Conservation (phyloP, 805 yeast species). For the Wickerhamiella musiphila region DNA sequence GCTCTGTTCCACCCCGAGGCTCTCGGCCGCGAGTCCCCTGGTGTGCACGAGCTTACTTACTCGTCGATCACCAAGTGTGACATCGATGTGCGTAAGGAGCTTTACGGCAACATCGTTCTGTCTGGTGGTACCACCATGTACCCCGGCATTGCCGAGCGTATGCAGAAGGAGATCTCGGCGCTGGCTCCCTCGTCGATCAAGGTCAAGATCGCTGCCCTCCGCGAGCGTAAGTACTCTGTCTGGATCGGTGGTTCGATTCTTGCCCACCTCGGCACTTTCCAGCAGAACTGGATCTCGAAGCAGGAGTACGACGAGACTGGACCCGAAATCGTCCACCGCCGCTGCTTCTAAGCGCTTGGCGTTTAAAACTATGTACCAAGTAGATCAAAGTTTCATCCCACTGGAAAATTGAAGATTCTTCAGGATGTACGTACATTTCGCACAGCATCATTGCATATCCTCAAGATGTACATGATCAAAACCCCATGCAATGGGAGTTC, state of each 20-base stretch:
- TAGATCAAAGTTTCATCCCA: no score
- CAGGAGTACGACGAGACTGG: slow-evolving; percentile 99
- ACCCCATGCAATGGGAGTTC: no score
- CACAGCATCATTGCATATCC: no score
- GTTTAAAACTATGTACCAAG: no score
- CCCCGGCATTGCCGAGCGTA: slow-evolving; percentile 99
- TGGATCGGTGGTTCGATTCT: slow-evolving; percentile 99
- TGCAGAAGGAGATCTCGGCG: slow-evolving; percentile 99
- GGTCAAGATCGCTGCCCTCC: slow-evolving; percentile 98
- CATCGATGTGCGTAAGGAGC: slow-evolving; percentile 96
- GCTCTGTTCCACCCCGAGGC: slow-evolving; percentile 98
- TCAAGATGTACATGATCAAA: no score
- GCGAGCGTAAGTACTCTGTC: slow-evolving; percentile 98
- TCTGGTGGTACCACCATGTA: slow-evolving; percentile 99
- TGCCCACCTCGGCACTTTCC: slow-evolving; percentile 98
- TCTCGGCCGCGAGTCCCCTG: slow-evolving; percentile 82
- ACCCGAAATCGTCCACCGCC: slow-evolving; percentile 96
- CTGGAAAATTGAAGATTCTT: no score
- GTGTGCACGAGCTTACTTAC: slow-evolving; percentile 96
- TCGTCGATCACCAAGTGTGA: slow-evolving; percentile 97
- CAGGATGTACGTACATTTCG: no score
- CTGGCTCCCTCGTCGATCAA: slow-evolving; percentile 99
- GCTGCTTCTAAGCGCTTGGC: slow-evolving; percentile 72
- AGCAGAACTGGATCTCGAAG: slow-evolving; percentile 99
- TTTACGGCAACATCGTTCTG: slow-evolving; percentile 98